A percentile compares a stretch with the other conserved stretches of the same genome.
phyloP scores from a whole-genome alignment of 805 yeast genomes.

The Tetrapisispora nanseiensis region DNA sequence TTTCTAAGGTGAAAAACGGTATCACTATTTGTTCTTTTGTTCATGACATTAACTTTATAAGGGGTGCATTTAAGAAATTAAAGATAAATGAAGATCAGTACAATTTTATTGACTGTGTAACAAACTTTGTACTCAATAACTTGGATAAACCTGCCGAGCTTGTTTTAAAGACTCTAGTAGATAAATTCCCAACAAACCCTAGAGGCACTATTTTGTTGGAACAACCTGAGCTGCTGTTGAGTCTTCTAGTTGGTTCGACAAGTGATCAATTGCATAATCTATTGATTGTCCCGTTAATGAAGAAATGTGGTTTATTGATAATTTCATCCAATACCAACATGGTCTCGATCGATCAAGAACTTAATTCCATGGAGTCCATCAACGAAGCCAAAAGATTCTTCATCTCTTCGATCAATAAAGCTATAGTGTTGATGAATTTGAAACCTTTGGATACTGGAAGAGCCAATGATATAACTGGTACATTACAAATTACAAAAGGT shows the following conservation, averaged over 20 bases:
- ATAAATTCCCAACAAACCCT: constrained; percentile 39
- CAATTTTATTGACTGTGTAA: constrained; percentile 37
- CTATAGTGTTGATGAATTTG: constrained; percentile 34
- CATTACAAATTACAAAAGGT: constrained; percentile 52
- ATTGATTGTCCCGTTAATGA: constrained; percentile 20
- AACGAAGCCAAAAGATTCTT: constrained; percentile 22
- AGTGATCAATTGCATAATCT: constrained; percentile 20
- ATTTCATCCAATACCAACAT: constrained; percentile 16
- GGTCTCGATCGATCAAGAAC: constrained; percentile 5
- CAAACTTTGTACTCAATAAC: constrained; percentile 36
- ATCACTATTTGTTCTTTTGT: constrained; percentile 26
- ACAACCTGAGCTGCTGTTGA: constrained; percentile 26
- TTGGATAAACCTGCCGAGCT: constrained; percentile 60
- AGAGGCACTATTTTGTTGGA: constrained; percentile 20
- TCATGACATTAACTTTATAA: constrained; percentile 16
- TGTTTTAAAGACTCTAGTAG: constrained; percentile 59
- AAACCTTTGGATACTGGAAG: constrained; percentile 70
- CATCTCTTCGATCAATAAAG: constrained; percentile 16
- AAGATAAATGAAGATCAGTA: constrained; percentile 16
- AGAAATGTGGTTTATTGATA: constrained; percentile 20
- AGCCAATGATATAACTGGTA: constrained; percentile 76
- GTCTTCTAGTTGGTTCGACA: constrained; percentile 19
- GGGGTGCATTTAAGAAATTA: constrained; percentile 14
- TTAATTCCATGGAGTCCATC: constrained; percentile 10
- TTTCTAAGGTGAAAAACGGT: too few species aligned